Percentiles rank a stretch among this genome's conserved stretches.
Evolutionary conservation across 2,329 filamentous ascomycete species (phyloP).

Genomic region (Fusarium sp.): DNA sequence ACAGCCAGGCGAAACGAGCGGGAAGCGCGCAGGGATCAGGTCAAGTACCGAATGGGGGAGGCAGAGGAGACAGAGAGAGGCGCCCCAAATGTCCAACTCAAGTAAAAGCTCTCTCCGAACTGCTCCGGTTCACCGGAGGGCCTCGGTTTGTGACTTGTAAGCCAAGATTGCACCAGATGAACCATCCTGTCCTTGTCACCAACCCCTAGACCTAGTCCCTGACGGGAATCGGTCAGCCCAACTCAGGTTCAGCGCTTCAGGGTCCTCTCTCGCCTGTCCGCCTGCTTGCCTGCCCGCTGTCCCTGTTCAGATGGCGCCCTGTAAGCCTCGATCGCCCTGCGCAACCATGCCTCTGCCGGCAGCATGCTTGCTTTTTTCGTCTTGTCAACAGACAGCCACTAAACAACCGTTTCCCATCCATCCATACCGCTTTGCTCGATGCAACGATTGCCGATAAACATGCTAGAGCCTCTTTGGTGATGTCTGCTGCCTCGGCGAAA

Average conservation of each 20-base stretch:
- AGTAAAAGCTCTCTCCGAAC: neutral
- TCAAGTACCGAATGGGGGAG: slow-evolving; percentile 36
- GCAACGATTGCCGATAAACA: slow-evolving; percentile 17
- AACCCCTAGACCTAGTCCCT: slow-evolving; percentile 7
- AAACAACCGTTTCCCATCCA: slow-evolving; percentile 34
- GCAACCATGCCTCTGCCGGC: slow-evolving; percentile 1
- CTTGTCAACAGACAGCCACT: slow-evolving; percentile 25
- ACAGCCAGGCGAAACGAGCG: slow-evolving; percentile 20
- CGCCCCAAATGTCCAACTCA: slow-evolving; percentile 18
- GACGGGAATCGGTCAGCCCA: slow-evolving; percentile 2
- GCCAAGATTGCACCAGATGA: neutral
- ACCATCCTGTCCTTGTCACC: slow-evolving; percentile 7
- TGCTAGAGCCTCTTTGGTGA: slow-evolving; percentile 13
- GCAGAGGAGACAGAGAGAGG: slow-evolving; percentile 29
- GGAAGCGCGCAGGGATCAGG: slow-evolving; percentile 35
- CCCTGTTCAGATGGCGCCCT: slow-evolving; percentile 22
- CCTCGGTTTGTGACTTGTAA: neutral
- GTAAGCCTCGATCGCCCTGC: slow-evolving; percentile 11
- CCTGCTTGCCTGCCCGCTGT: slow-evolving; percentile 2
- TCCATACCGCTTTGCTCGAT: slow-evolving; percentile 16
- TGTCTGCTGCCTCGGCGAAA: slow-evolving; percentile 9
- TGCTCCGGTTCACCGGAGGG: neutral
- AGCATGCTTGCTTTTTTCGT: slow-evolving; percentile 16
- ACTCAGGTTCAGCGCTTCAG: neutral
- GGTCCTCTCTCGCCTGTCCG: neutral